Evolutionary conservation across 163 green algal species (phyloP), one percentile per base, ranked within the genome.

Genomic region (Chloromonas sp.): DNA sequence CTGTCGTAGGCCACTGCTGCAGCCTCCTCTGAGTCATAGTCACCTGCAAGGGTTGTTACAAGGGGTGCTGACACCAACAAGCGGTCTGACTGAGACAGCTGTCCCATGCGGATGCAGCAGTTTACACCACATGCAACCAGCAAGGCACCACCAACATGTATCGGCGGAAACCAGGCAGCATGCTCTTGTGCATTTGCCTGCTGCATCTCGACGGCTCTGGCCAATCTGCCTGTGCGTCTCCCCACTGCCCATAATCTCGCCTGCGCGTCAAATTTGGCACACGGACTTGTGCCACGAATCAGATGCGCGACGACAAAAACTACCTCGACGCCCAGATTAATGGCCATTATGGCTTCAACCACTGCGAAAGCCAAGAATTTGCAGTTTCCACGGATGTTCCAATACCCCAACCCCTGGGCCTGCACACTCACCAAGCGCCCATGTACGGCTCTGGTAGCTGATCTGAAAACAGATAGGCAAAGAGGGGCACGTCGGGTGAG

Each of bases 1-100:
- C 77, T 36, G 57, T 81, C 77, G 36, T 62, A 81, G n/a, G 77
- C 77, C 2, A 81, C 57, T 61, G 77, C 77, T 81, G 77, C 77
- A 1, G n/a, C 77, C 77, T 81, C 77, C 57, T n/a, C n/a, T 57
- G 57, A 11, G 77, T 81, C 77, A 57, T 81, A 81, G 77, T 81
- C 77, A 3, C 77, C 36, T 3, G 36, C 77, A 15, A 36, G 77
- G 14, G 71, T 2, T 60, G 1, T 2, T 2, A n/a, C 71, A 3
- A 14, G 3, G 71, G 8, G 5, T 14, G 2, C 3, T n/a, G 14
- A 8, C 71, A 79, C 3, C 58, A n/a, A 60, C 14, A 79, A 79
- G 66, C 71, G 58, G 71, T 3, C 71, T 14, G 13, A 8, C 77
- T 15, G n/a, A 3, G 71, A 79, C 5, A 79, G 11, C 2, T 79